Percentiles rank a stretch among this genome's conserved stretches.
These are phyloP conservation scores for Trichothecium sympodiale DNA, from an alignment of 2,329 filamentous ascomycete species.

Conservation along the genomic window DNA sequence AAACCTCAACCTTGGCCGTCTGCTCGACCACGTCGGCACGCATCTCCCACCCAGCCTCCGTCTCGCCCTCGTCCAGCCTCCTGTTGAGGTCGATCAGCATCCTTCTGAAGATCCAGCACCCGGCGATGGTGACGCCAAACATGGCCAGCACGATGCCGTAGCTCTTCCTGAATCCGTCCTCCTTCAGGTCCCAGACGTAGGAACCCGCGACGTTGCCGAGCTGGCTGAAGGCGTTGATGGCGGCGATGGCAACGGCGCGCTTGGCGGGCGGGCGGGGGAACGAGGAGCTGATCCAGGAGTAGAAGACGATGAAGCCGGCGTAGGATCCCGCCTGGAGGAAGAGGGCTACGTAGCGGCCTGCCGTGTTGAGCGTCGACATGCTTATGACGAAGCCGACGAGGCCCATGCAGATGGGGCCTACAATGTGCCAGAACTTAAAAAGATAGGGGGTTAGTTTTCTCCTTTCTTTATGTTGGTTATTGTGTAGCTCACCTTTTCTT, in stretches of 20 bases:
- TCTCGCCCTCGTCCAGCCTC: conserved; percentile 33
- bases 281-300: conserved; percentile 46
- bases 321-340: conserved; percentile 49
- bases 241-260: conserved; percentile 48
- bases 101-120: conserved; percentile 35
- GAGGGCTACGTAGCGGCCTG: conserved; percentile 47
- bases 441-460: background rate
- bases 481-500: conserved; percentile 33
- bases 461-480: background rate
- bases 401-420: conserved; percentile 40
- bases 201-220: conserved; percentile 49
- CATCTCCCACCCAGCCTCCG: conserved; percentile 23
- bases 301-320: conserved; percentile 46
- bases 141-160: conserved; percentile 55
- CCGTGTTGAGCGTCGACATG: conserved; percentile 44
- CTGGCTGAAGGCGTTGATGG: conserved; percentile 48
- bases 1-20: conserved; percentile 26
- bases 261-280: conserved; percentile 49
- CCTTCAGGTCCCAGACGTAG: conserved; percentile 50
- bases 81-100: conserved; percentile 35
- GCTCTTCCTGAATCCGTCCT: conserved; percentile 50
- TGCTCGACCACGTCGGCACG: conserved; percentile 24
- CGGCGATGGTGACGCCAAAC: conserved; percentile 47
- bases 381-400: conserved; percentile 47
- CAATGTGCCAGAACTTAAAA: conserved; percentile 44